Conservation (phyloP, 2,329 filamentous ascomycete genomes). For the Aspergillus sp. region DNA sequence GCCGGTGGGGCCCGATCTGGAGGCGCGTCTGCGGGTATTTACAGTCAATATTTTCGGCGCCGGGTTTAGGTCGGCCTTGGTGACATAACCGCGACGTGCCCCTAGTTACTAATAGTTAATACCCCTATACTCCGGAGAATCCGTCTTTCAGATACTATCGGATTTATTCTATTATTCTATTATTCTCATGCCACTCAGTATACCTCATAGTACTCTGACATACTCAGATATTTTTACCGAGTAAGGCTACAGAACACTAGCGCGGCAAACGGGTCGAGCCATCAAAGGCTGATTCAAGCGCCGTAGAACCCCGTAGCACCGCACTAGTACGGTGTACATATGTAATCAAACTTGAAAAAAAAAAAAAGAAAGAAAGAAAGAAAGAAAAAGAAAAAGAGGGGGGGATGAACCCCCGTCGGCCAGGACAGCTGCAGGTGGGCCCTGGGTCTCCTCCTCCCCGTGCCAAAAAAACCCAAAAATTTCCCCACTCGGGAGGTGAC, state of each 20-base stretch:
- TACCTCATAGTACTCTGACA: too few relatives aligned
- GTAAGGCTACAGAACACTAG: too few relatives aligned
- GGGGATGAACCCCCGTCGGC: slow-evolving; percentile 23
- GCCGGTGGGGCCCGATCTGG: slow-evolving; percentile 16
- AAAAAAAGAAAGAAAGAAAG: not conserved
- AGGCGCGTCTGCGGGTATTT: slow-evolving; percentile 20
- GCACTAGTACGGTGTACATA: not conserved
- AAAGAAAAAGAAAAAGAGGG: slow-evolving; percentile 6
- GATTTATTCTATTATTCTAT: too few relatives aligned
- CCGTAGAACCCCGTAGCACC: not conserved
- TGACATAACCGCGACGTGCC: not conserved
- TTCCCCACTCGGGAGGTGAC: too few relatives aligned
- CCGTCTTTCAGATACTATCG: too few relatives aligned
- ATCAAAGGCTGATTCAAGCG: too few relatives aligned
- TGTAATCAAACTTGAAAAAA: not conserved
- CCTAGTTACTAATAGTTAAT: not conserved
- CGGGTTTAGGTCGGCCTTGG: not conserved
- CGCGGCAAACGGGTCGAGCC: too few relatives aligned
- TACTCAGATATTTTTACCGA: too few relatives aligned
- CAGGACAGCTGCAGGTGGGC: slow-evolving; percentile 18
- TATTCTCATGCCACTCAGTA: too few relatives aligned
- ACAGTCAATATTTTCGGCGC: slow-evolving; percentile 13
- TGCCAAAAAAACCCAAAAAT: slow-evolving; percentile 6
- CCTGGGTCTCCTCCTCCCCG: slow-evolving; percentile 18
- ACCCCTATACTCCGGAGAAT: not conserved